These are phyloP conservation scores for Coemansia asiatica DNA, from an alignment of 192 early-diverging fungal genomes.

Conservation along the genomic window DNA sequence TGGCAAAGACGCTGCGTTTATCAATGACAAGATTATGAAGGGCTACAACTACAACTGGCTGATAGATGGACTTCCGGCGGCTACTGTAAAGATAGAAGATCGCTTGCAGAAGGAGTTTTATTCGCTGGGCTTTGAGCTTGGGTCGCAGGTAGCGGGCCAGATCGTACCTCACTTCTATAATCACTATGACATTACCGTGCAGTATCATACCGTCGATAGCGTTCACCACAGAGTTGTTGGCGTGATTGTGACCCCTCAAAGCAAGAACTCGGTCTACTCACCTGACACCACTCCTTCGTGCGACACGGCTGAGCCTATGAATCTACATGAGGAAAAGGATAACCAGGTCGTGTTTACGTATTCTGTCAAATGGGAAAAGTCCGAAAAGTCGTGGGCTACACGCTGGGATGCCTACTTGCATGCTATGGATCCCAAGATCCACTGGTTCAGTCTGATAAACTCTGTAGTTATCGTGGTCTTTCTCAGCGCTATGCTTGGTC, in stretches of 20 bases:
- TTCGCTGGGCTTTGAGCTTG: conserved; percentile 81
- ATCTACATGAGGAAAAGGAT: conserved; percentile 49
- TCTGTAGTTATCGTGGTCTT: conserved; percentile 92
- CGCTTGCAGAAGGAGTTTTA: conserved; percentile 61
- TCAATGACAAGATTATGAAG: conserved; percentile 78
- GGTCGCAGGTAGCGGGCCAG: conserved; percentile 42
- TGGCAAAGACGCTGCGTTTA: conserved; percentile 76
- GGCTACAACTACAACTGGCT: conserved; percentile 81
- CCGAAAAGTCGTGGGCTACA: conserved; percentile 72
- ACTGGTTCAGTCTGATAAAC: conserved; percentile 95
- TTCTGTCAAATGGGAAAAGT: conserved; percentile 61
- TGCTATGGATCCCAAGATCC: conserved; percentile 86
- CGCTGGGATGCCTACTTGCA: conserved; percentile 87
- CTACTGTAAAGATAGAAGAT: conserved; percentile 57
- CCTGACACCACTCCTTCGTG: conserved; percentile 37
- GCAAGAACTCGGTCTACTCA: conserved; percentile 49
- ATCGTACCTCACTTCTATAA: conserved; percentile 67
- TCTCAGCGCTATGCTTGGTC: conserved; percentile 85
- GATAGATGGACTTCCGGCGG: conserved; percentile 91
- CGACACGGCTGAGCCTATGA: conserved; percentile 40
- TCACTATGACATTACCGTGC: conserved; percentile 83
- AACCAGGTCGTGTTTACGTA: conserved; percentile 66
- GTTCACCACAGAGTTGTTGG: conserved; percentile 83
- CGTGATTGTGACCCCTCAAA: conserved; percentile 72
- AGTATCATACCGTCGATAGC: conserved; percentile 71